A percentile compares a stretch with the other conserved stretches of the same genome.
Conservation (phyloP, 2,329 filamentous ascomycete genomes). For the Proliferodiscus dingleyae region DNA sequence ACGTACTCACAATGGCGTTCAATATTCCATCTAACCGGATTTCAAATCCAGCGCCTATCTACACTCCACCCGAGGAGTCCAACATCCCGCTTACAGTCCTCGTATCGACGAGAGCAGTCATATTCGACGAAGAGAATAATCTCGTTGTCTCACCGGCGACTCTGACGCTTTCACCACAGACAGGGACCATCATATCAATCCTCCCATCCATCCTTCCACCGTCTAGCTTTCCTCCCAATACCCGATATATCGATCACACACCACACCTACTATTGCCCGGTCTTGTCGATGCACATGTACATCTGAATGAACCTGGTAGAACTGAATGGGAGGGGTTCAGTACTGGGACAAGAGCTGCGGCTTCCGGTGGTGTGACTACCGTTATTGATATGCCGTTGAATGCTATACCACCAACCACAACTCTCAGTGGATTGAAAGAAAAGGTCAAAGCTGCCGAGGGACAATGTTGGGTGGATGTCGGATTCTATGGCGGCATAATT, state of each 20-base stretch:
- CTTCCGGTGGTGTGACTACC: conserved; percentile 92
- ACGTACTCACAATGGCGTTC: conserved; percentile 18
- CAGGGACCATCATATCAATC: conserved; percentile 80
- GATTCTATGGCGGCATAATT: conserved; percentile 92
- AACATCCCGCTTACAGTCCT: conserved; percentile 62
- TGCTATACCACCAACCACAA: conserved; percentile 93
- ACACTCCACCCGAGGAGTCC: conserved; percentile 27
- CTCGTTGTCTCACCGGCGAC: conserved; percentile 73
- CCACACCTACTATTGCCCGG: conserved; percentile 83
- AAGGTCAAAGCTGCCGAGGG: conserved; percentile 80
- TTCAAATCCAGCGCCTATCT: conserved; percentile 27
- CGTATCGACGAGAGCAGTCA: conserved; percentile 76
- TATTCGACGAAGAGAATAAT: conserved; percentile 62
- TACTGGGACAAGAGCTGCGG: conserved; percentile 88
- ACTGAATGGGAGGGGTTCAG: conserved; percentile 99
- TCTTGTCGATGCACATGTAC: conserved; percentile 93
- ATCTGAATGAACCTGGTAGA: conserved; percentile 92
- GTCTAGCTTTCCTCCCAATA: conserved; percentile 67
- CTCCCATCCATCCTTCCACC: conserved; percentile 68
- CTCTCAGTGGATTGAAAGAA: conserved; percentile 71
- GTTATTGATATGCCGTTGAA: conserved; percentile 98
- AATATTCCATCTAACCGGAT: conserved; percentile 7
- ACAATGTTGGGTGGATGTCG: conserved; percentile 98
- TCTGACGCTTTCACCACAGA: conserved; percentile 68
- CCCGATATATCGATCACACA: conserved; percentile 77